Evolutionary conservation across 1,139 yeast genomes (phyloP), one percentile per base, ranked within the genome.

Genomic region (Candida neerlandica): DNA sequence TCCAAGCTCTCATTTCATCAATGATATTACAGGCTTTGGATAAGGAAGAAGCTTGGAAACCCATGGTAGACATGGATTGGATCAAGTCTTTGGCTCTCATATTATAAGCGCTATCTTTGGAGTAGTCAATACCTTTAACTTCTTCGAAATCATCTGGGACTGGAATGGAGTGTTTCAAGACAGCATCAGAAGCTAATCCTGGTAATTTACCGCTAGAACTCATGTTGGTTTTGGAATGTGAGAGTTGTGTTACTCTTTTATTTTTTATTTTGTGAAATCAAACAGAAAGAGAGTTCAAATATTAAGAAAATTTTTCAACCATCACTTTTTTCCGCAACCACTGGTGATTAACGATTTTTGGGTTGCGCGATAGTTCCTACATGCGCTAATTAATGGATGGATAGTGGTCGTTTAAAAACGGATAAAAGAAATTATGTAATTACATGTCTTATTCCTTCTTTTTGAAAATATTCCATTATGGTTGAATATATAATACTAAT

Each of bases 21-120:
- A 94, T 90, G 57, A 94, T 89, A 26, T 89, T 96, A 66, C 97
- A 91, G 1, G 97, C 97, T 58, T 84, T 77, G 27, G 91, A 85
- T 41, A 94, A 78, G 2, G 95, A 80, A 16, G 92, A 81, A 5
- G 96, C 99, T 71, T 94, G 99, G 77, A 94, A 95, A n/a, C 99
- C 99, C 97, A 94, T 94, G 43, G 84, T 84, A 59, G 76, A 82
- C 99, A 95, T 94, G 38, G 95, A 82, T 34, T 75, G 76, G 56
- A 94, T 80, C 57, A 94, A 75, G 61, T 89, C 95, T 15, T 78
- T 76, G 26, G 98, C 98, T 45, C 77, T 75, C 81, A 89, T 84
- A 67, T 90, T 83, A 55, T 71, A 77, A 16, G 87, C 84, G 50
- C 77, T 78, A 44, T 87, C 86, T 58, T 84, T 77, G 46, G 92